Evolutionary conservation across 78 protist species (phyloP).

Genomic region (Emiliania huxleyi): DNA sequence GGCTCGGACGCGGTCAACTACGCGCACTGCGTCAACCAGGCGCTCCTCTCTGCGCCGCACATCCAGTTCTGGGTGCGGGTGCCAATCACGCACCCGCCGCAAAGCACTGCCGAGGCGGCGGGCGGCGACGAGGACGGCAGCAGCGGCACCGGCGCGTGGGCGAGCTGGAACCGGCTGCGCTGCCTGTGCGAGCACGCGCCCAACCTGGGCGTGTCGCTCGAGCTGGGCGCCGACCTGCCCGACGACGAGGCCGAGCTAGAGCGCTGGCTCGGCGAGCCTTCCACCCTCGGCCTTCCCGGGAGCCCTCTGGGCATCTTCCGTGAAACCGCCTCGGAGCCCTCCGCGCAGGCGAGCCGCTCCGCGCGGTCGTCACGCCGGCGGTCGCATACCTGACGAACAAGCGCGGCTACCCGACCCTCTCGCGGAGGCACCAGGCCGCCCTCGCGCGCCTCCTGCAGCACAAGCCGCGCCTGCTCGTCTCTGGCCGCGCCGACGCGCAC

Average conservation of each 20-base stretch:
- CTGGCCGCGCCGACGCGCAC: background rate
- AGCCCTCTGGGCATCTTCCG: constrained; percentile 39
- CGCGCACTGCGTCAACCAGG: background rate
- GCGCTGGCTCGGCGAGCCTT: constrained; percentile 77
- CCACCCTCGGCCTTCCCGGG: too few species aligned
- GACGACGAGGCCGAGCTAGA: background rate
- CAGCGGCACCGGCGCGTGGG: constrained; percentile 54
- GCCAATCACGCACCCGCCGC: background rate
- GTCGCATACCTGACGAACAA: constrained; percentile 62
- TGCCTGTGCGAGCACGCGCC: constrained; percentile 52
- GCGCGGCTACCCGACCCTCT: constrained; percentile 75
- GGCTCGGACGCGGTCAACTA: background rate
- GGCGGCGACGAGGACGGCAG: background rate
- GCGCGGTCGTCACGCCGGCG: constrained; percentile 67
- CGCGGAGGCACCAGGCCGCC: constrained; percentile 69
- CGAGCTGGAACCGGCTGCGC: constrained; percentile 67
- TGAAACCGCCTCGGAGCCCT: background rate
- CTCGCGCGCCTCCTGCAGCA: constrained; percentile 11
- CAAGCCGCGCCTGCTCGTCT: constrained; percentile 14
- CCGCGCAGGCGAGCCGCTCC: background rate
- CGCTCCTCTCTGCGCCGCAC: background rate
- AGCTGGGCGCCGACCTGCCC: constrained; percentile 60
- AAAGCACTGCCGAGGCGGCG: too few species aligned
- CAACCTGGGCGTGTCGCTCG: constrained; percentile 54
- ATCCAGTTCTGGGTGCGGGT: background rate